These are phyloP conservation scores for Moringa oleifera DNA, from an alignment of 345 rosid species.

Conservation along the genomic window DNA sequence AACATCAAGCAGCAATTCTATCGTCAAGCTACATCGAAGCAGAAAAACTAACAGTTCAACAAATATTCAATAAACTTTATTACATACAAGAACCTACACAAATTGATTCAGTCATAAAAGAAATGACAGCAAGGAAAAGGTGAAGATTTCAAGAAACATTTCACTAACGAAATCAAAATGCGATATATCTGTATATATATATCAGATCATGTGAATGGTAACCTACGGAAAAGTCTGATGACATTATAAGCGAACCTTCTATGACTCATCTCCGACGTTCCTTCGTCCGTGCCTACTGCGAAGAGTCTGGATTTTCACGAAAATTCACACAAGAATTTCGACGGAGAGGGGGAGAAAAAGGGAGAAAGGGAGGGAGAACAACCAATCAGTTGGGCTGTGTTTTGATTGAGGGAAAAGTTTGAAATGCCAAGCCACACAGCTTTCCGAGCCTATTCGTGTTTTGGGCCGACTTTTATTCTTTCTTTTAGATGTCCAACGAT, in stretches of 20 bases:
- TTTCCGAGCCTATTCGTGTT: too few relatives aligned
- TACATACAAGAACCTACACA: background rate
- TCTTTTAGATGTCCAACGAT: too few relatives aligned
- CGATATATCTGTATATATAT: background rate
- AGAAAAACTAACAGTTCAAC: too few relatives aligned
- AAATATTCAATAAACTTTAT: background rate
- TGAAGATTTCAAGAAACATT: too few relatives aligned
- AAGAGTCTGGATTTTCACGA: background rate
- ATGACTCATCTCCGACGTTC: slow-evolving; percentile 4
- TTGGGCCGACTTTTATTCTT: too few relatives aligned
- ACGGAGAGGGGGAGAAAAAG: background rate
- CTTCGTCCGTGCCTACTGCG: background rate
- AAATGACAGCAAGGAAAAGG: background rate
- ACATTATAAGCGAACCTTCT: slow-evolving; percentile 8
- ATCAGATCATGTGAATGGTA: background rate
- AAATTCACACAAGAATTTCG: background rate
- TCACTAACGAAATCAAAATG: background rate
- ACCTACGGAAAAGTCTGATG: background rate
- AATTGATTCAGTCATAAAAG: too few relatives aligned
- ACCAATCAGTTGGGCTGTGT: too few relatives aligned
- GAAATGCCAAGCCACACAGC: too few relatives aligned
- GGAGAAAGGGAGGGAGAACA: too few relatives aligned
- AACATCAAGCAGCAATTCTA: background rate
- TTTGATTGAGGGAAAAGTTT: too few relatives aligned
- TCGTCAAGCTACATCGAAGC: background rate